These are phyloP conservation scores for Dendrobium catenatum DNA, from an alignment of 106 monocot species.

Conservation along the genomic window DNA sequence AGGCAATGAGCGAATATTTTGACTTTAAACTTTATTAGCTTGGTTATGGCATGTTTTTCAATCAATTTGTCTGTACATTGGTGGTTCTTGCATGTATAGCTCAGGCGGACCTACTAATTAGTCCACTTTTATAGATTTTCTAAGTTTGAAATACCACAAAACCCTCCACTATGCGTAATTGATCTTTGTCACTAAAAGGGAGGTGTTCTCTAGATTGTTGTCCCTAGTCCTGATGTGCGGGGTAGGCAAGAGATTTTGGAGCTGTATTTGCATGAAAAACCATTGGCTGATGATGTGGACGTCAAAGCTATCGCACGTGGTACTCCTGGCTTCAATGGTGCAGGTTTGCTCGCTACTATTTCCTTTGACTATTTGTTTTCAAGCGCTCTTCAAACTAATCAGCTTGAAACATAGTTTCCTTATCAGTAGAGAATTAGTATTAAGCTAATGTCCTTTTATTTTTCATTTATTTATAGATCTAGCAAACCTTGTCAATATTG, in stretches of 20 bases:
- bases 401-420: neutral
- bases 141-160: neutral
- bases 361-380: neutral
- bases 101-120: neutral
- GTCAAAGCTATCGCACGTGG: conserved; percentile 86
- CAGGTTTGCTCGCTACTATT: conserved; percentile 37
- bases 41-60: neutral
- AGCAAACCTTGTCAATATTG: conserved; percentile 94
- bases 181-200: neutral
- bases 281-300: conserved; percentile 81
- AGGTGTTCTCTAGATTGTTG: conserved; percentile 68
- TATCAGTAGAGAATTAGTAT: neutral
- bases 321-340: conserved; percentile 96
- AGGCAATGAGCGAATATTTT: neutral
- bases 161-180: neutral
- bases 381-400: neutral
- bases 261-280: conserved; percentile 90
- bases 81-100: neutral
- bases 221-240: conserved; percentile 87
- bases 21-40: neutral
- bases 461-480: conserved; percentile 45
- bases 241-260: conserved; percentile 94
- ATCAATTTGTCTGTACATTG: neutral
- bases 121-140: neutral
- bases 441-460: neutral